Base-by-base conservation (phyloP, 345 rosid genomes). In the Trapa incisa region DNA sequence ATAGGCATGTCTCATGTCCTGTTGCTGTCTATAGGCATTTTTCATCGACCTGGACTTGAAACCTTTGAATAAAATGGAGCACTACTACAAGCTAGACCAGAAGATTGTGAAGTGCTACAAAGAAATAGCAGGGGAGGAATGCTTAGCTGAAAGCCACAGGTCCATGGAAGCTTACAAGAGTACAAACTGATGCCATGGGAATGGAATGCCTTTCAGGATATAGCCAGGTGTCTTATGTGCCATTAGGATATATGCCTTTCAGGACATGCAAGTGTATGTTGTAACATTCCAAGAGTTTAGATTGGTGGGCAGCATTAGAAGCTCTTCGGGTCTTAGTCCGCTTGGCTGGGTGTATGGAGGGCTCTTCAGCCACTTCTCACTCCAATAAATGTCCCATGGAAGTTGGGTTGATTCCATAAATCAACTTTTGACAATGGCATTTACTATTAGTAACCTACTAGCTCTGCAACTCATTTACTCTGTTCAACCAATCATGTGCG, bases 41-140 rank as follows among this genome's bases (percentile, higher is more conserved):
- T 91, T 94, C 77, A 84, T 94, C 73, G 96, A 94, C 77, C 71
- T 91, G 80, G 91, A 88, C 76, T 53, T 91, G 87, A 91, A 84
- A 78, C 93, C 88, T 61, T 41, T 88, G 60, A 82, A 77, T 81
- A 91, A 88, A 78, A 84, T 91, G 85, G 91, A 81, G 61, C 61
- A 79, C 66, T 84, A 91, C 72, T 88, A 82, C 73, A 70, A 79
- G 71, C 64, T 81, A 50, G 96, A 88, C 75, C 76, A 84, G 77
- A 83, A 84, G 83, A 81, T 88, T 70, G 68, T 79, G 65, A 75
- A 68, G 62, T 71, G 68, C 71, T 86, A 84, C 76, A 75, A 41
- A 53, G 74, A 73, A 76, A 75, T 74, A 71, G 66, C 71, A 42
- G 69, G 75, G 68, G 70, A 43, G 54, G 75, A 70, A 33, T 67